Evolutionary conservation across 805 yeast genomes (phyloP).

Genomic region (Suhomyces tanzawaensis): DNA sequence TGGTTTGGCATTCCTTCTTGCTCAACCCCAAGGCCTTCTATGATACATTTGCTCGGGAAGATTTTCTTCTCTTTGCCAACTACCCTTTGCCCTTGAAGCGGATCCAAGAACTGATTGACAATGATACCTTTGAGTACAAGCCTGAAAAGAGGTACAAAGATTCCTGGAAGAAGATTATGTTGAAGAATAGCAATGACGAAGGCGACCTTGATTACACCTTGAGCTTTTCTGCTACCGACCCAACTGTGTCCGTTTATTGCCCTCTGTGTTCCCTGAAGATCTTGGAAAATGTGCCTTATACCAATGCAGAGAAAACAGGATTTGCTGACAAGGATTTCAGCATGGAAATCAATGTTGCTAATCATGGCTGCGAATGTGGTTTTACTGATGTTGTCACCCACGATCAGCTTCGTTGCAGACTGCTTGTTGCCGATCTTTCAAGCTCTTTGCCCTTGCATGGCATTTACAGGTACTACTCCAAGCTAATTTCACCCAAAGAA

Average conservation of each 20-base stretch:
- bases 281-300: constrained; percentile 7
- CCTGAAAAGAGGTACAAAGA: constrained; percentile 8
- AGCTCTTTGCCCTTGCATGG: constrained; percentile 7
- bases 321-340: constrained; percentile 14
- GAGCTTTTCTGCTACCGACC: constrained; percentile 5
- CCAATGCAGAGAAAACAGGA: constrained; percentile 11
- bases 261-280: constrained; percentile 13
- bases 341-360: not conserved
- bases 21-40: constrained; percentile 17
- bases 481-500: constrained; percentile 4
- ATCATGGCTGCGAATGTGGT: constrained; percentile 16
- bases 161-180: constrained; percentile 7
- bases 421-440: constrained; percentile 13
- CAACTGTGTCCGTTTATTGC: constrained; percentile 11
- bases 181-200: not conserved
- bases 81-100: constrained; percentile 19
- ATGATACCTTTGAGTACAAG: constrained; percentile 11
- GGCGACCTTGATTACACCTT: not conserved
- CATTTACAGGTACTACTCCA: constrained; percentile 9
- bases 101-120: constrained; percentile 9
- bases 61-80: constrained; percentile 13
- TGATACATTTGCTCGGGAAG: constrained; percentile 15
- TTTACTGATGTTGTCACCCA: constrained; percentile 14
- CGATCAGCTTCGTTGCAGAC: constrained; percentile 20
- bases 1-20: constrained; percentile 24